Evolutionary conservation across 2,329 filamentous ascomycete genomes (phyloP).

Genomic region (Scedosporium aurantiacum): DNA sequence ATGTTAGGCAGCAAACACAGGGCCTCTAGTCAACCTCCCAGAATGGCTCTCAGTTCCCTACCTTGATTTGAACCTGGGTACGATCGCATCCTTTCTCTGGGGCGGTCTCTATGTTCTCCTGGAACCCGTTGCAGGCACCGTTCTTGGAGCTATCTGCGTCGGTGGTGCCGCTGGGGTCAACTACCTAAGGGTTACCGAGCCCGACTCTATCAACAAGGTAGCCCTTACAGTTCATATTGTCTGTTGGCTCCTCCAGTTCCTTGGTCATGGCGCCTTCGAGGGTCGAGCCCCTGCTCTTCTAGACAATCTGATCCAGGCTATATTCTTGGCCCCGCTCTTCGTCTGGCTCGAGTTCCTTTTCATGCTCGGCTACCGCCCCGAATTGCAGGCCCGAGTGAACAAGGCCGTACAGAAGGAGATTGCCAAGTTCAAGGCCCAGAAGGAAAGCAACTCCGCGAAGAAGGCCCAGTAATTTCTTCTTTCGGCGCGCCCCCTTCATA

Average conservation of each 20-base stretch:
- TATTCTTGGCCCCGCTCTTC: conserved; percentile 90
- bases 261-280: conserved; percentile 86
- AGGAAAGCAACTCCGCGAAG: conserved; percentile 1
- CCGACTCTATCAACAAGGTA: conserved; percentile 36
- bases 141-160: conserved; percentile 66
- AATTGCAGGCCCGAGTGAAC: conserved; percentile 72
- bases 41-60: conserved; percentile 57
- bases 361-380: conserved; percentile 76
- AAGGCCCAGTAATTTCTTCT: background rate
- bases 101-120: conserved; percentile 77
- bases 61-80: conserved; percentile 55
- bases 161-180: conserved; percentile 65
- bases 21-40: conserved; percentile 52
- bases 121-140: conserved; percentile 80
- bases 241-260: conserved; percentile 80
- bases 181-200: conserved; percentile 52
- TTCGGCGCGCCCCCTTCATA: background rate
- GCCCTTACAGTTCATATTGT: conserved; percentile 60
- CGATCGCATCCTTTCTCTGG: conserved; percentile 56
- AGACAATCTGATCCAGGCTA: conserved; percentile 82
- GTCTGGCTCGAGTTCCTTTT: conserved; percentile 96
- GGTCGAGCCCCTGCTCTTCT: conserved; percentile 77
- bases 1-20: conserved; percentile 48
- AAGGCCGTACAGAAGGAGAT: conserved; percentile 67
- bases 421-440: conserved; percentile 52